Evolutionary conservation across 768 basidiomycete genomes (phyloP).

Genomic region (Hericium coralloides): DNA sequence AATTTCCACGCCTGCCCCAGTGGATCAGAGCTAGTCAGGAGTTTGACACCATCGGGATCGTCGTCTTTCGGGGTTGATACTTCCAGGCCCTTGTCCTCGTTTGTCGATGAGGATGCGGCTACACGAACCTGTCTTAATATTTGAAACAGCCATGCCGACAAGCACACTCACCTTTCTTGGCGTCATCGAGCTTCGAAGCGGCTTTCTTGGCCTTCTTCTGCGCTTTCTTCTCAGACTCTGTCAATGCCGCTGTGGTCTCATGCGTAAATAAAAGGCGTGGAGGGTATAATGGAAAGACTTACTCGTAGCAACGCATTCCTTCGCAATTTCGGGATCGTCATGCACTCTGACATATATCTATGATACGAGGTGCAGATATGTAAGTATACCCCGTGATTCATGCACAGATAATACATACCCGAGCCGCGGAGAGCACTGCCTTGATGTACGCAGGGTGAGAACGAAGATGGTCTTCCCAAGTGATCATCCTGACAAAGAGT

Average conservation of each 20-base stretch:
- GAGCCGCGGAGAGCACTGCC: conserved; percentile 62
- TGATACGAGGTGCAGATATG: conserved; percentile 1
- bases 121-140: conserved; percentile 10
- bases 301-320: conserved; percentile 22
- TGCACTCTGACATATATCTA: conserved; percentile 69
- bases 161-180: conserved; percentile 52
- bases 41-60: conserved; percentile 74
- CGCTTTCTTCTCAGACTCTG: conserved; percentile 69
- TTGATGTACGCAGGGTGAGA: conserved; percentile 70
- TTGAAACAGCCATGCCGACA: conserved; percentile 1
- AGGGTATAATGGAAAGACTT: conserved; percentile 5
- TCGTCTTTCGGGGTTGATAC: conserved; percentile 53
- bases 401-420: conserved; percentile 31
- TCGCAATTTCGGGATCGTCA: conserved; percentile 61
- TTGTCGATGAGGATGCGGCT: conserved; percentile 28
- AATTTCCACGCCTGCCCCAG: conserved; percentile 72
- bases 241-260: conserved; percentile 30
- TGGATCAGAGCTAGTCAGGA: conserved; percentile 52
- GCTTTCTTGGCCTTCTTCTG: conserved; percentile 85
- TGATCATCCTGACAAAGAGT: conserved; percentile 47
- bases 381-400: neutral
- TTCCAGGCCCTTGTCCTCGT: conserved; percentile 70
- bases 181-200: conserved; percentile 56
- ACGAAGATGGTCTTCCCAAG: conserved; percentile 75
- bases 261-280: neutral